phyloP scores from a whole-genome alignment of 108 stramenopile genomes.

The Conticribra guillardii region DNA sequence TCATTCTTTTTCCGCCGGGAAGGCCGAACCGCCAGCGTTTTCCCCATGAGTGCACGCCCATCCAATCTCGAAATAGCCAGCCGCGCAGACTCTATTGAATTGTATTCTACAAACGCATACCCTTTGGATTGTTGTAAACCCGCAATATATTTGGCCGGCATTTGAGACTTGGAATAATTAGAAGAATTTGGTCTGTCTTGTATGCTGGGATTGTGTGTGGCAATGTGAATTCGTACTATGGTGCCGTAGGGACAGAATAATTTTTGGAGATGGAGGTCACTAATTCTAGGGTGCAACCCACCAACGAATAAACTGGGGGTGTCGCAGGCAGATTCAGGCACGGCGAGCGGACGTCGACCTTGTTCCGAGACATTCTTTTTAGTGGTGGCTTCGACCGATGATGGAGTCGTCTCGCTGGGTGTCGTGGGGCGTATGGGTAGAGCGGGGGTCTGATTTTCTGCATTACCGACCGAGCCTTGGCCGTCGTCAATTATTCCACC shows the following conservation, averaged over 20 bases:
- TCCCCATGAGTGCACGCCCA: constrained; percentile 33
- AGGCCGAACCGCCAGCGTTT: constrained; percentile 36
- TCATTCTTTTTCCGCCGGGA: constrained; percentile 20
- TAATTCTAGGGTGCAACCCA: constrained; percentile 40
- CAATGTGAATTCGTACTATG: constrained; percentile 36
- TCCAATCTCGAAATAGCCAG: constrained; percentile 40
- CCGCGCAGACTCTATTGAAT: constrained; percentile 34
- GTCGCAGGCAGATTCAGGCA: constrained; percentile 6
- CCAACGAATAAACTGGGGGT: constrained; percentile 41
- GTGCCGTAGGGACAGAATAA: constrained; percentile 48
- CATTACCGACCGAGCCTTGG: no score
- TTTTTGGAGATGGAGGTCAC: constrained; percentile 41
- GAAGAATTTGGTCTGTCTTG: neutral
- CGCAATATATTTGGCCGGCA: constrained; percentile 15
- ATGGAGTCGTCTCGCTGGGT: no score
- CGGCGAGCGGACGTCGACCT: neutral
- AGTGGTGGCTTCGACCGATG: no score
- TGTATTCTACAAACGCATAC: constrained; percentile 47
- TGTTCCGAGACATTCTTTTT: no score
- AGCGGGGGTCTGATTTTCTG: no score
- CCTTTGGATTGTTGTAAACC: constrained; percentile 41
- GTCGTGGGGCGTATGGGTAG: no score
- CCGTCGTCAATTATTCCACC: no score
- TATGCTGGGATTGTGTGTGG: constrained; percentile 22
- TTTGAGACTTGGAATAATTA: constrained; percentile 20